Base-by-base conservation (phyloP, 257 asterid genomes). In the Cynanchum wilfordii region DNA sequence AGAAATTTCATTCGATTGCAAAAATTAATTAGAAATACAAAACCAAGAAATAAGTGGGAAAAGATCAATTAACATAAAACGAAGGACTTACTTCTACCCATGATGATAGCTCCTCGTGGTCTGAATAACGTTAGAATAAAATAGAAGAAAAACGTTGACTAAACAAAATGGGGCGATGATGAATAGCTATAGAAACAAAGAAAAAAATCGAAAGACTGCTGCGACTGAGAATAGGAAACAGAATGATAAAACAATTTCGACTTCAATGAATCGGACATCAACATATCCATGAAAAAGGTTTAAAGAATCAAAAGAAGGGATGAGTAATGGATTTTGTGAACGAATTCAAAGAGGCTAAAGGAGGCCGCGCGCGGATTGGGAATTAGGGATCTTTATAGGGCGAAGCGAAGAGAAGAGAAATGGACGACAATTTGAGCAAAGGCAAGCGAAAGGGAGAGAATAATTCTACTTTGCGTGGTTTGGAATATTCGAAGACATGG, bases 51-150 rank as follows among this genome's bases (percentile, higher is more conserved):
- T 2, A 25, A 36, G 4, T 51, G 57, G 10, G 68, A 33, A 42
- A 33, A 3, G 11, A 65, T 73, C 8, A 40, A 29, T 1, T 8
- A 63, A 45, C 62, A 64, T 5, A 68, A 42, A 66, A 5, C 12
- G 19, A 74, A 54, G 27, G 73, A 78, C 96, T 86, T 80, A 93
- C 98, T 83, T 89, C 67, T 86, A 82, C 96, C 98, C 98, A 93
- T 93, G 82, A 71, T 69, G 90, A 56, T 36, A 36, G 64, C 78
- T 71, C 73, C 79, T 55, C 77, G 54, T 22, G n/a, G 50, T 10
- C 17, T 5, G 19, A 65, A 17, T 58, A 70, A 36, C 81, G 84
- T 68, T 64, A 86, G 75, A 74, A 85, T 75, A 71, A 83, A 57
- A 47, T 70, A 45, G 60, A 56, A 86, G 78, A 83, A 76, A 80